Base-by-base conservation (phyloP, 352 stramenopile species). In the Phytophthora brassicae region DNA sequence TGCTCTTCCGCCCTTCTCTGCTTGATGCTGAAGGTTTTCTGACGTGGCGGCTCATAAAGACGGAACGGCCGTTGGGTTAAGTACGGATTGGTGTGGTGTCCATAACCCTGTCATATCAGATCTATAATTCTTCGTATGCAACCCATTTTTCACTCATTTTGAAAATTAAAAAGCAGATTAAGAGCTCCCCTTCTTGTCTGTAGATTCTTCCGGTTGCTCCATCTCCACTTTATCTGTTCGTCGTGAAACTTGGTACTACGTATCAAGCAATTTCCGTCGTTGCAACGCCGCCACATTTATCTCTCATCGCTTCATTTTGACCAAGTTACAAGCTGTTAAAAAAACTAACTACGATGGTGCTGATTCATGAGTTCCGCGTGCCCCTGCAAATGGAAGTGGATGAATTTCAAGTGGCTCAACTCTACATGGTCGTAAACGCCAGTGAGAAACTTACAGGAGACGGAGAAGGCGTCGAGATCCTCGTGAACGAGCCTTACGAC, bases 361-460 rank as follows among this genome's bases (percentile, higher is more conserved):
- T 95, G 70, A 90, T 95, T 62, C 81, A 94, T 65, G 86, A 95
- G 69, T 94, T 95, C 69, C 86, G 83, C 68, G 81, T 95, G 63
- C 86, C 86, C 36, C 70, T 95, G 52, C 77, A 93, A 71, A 95
- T 95, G 86, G 88, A 69, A 38, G 84, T 95, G 39, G 77, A 90
- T 38, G 86, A 95, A 56, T 95, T 95, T 69, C 84, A 95, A 51
- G 57, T 92, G 64, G 86, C 84, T 29, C 85, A 93, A 77, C 73
- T 95, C 4, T 95, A 85, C 66, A 95, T 95, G 86, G 86, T 94
- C 38, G 82, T 93, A 47, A 86, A 90, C 62, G 86, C 86, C 11
- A 92, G 82, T 50, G 86, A 95, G 62, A 86, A 94, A 68, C 72
- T 92, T 39, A 94, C 86, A 26, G 84, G 86, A 39, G 83, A 88